Evolutionary conservation across 2,329 filamentous ascomycete species (phyloP), one percentile per base, ranked within the genome.

Genomic region (Trichophyton mentagrophytes): DNA sequence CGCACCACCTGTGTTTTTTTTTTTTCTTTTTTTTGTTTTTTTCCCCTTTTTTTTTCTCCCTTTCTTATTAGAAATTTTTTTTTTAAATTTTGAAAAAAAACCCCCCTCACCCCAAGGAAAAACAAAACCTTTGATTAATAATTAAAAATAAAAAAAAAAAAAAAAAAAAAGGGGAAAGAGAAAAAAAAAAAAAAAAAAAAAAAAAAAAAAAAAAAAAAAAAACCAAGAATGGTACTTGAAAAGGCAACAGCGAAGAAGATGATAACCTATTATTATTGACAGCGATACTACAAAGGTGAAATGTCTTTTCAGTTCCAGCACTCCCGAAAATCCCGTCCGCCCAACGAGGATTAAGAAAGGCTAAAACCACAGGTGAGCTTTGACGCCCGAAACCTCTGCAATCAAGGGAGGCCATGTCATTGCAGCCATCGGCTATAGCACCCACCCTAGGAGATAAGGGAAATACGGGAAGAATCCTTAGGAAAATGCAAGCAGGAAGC

Each of bases 331-430:
- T 36, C 49, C 30, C 25, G 13, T 27, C 27, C 49, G 27, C 9
- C 49, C 27, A 55, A 55, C 49, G 49, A 55, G 25, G 49, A 36
- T 55, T 17, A 36, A 13, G 27, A 36, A 55, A 55, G 33, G 49
- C 15, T 55, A 33, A 55, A 55, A 33, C 33, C 2, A 13, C 33
- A 36, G 30, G 25, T 36, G 49, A 55, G 49, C 49, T 55, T 55
- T 55, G 49, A 55, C 49, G 27, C 49, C 49, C 49, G 49, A 55
- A 55, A 55, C 49, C 49, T 55, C 49, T 55, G 49, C 49, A 55
- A 55, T 55, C 49, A 55, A 55, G 49, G 49, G 49, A 33, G 33
- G 49, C 49, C 49, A 55, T 55, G 49, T 55, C 49, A 55, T 27
- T 15, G 30, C 49, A 55, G 49, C 49, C 25, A 55, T 55, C 49